These are phyloP conservation scores for Anethum foeniculum DNA, from an alignment of 140 eudicot genomes.

Conservation along the genomic window DNA sequence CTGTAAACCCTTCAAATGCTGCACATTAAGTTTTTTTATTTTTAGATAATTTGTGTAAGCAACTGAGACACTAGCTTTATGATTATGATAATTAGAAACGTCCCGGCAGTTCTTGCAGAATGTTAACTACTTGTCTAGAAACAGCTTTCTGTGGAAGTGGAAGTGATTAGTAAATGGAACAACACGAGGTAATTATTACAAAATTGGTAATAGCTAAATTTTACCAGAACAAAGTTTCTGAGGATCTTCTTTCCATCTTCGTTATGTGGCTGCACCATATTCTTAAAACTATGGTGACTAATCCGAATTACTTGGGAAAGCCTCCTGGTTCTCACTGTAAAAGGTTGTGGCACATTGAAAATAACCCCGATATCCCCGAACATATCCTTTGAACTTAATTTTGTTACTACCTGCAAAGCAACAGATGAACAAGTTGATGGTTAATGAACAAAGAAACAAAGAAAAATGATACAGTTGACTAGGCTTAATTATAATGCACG, in stretches of 20 bases:
- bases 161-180: not conserved
- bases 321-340: constrained; percentile 79
- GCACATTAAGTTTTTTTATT: constrained; percentile 11
- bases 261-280: constrained; percentile 50
- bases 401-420: constrained; percentile 41
- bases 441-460: not conserved
- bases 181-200: not conserved
- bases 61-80: not conserved
- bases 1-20: constrained; percentile 67
- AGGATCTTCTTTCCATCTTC: constrained; percentile 51
- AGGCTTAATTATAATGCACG: not conserved
- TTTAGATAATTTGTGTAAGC: not conserved
- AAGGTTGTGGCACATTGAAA: constrained; percentile 82
- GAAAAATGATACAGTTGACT: not conserved
- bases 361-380: constrained; percentile 85
- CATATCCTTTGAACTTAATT: constrained; percentile 57
- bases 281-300: constrained; percentile 76
- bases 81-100: not conserved
- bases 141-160: not conserved
- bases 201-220: constrained; percentile 4
- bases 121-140: not conserved
- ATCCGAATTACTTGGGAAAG: constrained; percentile 84
- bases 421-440: not conserved
- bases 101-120: not conserved
- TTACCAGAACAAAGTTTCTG: constrained; percentile 70